phyloP scores from a whole-genome alignment of 78 protist genomes.

The Dictyostelium citrinum region DNA sequence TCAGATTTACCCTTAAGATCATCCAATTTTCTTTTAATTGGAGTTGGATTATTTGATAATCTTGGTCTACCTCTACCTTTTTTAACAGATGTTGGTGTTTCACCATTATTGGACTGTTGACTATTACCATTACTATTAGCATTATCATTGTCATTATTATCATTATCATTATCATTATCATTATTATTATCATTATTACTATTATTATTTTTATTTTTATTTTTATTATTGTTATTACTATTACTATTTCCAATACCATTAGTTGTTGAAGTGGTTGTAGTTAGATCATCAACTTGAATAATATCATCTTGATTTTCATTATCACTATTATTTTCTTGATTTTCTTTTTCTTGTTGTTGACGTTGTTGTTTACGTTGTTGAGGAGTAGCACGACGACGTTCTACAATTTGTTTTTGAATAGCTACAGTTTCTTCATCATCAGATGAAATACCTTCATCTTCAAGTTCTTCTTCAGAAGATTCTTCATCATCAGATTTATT shows the following conservation, averaged over 20 bases:
- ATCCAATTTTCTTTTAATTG: background rate
- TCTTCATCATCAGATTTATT: constrained; percentile 13
- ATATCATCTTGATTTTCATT: background rate
- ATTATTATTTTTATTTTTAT: background rate
- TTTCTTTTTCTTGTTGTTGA: background rate
- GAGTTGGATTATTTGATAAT: background rate
- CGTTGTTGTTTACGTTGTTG: constrained; percentile 4
- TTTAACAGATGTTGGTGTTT: background rate
- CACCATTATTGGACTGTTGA: background rate
- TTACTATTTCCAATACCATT: background rate
- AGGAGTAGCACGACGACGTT: background rate
- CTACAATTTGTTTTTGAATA: background rate
- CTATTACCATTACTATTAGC: background rate
- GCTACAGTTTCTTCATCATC: background rate
- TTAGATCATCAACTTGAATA: background rate
- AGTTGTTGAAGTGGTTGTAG: background rate
- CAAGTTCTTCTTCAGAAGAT: background rate
- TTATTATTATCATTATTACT: background rate
- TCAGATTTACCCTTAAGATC: background rate
- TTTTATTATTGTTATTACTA: background rate
- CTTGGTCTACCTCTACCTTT: constrained; percentile 19
- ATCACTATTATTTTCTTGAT: background rate
- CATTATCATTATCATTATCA: background rate
- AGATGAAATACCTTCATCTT: background rate
- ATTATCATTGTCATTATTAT: background rate